These are phyloP conservation scores for Ramaria rubella DNA, from an alignment of 768 basidiomycete species.

Conservation along the genomic window DNA sequence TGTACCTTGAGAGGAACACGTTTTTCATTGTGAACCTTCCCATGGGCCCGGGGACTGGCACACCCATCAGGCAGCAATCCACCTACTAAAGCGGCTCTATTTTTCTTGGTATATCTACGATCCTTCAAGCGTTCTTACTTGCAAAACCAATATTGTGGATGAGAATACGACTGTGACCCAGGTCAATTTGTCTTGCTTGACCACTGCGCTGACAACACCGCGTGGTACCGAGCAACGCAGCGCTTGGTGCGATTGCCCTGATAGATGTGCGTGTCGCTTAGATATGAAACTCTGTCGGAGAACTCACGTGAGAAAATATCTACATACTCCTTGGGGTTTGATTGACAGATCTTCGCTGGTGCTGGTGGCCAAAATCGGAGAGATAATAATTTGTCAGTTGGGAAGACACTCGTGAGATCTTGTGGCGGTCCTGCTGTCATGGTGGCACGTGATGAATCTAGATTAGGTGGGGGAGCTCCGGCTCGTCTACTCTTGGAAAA, in stretches of 20 bases:
- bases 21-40: slow-evolving; percentile 18
- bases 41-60: background rate
- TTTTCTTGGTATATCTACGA: slow-evolving; percentile 35
- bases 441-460: slow-evolving; percentile 26
- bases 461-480: slow-evolving; percentile 26
- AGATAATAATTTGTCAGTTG: slow-evolving; percentile 8
- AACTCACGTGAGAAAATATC: slow-evolving; percentile 10
- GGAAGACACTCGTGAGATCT: slow-evolving; percentile 32
- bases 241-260: slow-evolving; percentile 26
- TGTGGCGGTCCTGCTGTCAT: slow-evolving; percentile 37
- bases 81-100: background rate
- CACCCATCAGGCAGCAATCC: background rate
- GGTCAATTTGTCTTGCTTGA: slow-evolving; percentile 28
- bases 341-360: slow-evolving; percentile 37
- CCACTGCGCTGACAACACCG: slow-evolving; percentile 25
- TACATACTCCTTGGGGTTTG: slow-evolving; percentile 11
- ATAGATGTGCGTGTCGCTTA: slow-evolving; percentile 30
- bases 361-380: slow-evolving; percentile 33
- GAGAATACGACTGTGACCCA: slow-evolving; percentile 30
- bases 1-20: slow-evolving; percentile 31
- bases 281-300: slow-evolving; percentile 5
- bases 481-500: slow-evolving; percentile 36
- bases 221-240: slow-evolving; percentile 26
- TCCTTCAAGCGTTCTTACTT: slow-evolving; percentile 38
- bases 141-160: slow-evolving; percentile 16